These are phyloP conservation scores for Pichia nanzhaoensis DNA, from an alignment of 805 yeast species.

Conservation along the genomic window DNA sequence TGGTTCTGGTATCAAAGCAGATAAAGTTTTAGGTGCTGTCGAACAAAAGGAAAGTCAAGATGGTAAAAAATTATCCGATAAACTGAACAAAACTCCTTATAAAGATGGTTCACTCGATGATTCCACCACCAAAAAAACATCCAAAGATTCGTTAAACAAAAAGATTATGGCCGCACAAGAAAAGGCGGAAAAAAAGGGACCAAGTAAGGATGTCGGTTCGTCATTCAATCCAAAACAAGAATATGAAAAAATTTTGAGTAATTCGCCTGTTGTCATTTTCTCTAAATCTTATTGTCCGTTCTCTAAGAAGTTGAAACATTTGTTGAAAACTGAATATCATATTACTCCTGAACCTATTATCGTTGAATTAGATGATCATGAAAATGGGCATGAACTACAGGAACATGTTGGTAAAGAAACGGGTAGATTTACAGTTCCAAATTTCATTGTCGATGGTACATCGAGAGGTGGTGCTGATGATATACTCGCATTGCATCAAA, in stretches of 20 bases:
- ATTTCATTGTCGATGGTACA: slow-evolving; percentile 64
- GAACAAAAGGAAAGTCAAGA: slow-evolving; percentile 8
- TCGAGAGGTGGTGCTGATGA: slow-evolving; percentile 91
- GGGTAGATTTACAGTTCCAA: slow-evolving; percentile 87
- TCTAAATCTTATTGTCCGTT: slow-evolving; percentile 67
- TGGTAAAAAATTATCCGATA: neutral
- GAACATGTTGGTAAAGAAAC: slow-evolving; percentile 58
- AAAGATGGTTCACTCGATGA: neutral
- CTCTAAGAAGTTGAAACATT: slow-evolving; percentile 61
- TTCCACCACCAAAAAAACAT: neutral
- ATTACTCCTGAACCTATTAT: slow-evolving; percentile 66
- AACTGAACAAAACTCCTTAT: neutral
- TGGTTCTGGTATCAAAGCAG: slow-evolving; percentile 8
- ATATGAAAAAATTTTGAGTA: slow-evolving; percentile 47
- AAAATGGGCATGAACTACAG: slow-evolving; percentile 71
- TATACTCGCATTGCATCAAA: slow-evolving; percentile 52
- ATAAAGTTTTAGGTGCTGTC: slow-evolving; percentile 6
- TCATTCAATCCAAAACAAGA: slow-evolving; percentile 46
- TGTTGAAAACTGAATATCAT: slow-evolving; percentile 56
- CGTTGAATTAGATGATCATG: slow-evolving; percentile 79
- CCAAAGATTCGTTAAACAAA: slow-evolving; percentile 1
- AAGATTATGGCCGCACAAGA: slow-evolving; percentile 8
- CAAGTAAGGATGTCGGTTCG: slow-evolving; percentile 5
- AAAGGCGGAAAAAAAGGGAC: slow-evolving; percentile 7
- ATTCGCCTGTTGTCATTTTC: slow-evolving; percentile 63